Base-by-base conservation (phyloP, 495 filamentous ascomycete genomes). In the Aspergillus homomorphus region DNA sequence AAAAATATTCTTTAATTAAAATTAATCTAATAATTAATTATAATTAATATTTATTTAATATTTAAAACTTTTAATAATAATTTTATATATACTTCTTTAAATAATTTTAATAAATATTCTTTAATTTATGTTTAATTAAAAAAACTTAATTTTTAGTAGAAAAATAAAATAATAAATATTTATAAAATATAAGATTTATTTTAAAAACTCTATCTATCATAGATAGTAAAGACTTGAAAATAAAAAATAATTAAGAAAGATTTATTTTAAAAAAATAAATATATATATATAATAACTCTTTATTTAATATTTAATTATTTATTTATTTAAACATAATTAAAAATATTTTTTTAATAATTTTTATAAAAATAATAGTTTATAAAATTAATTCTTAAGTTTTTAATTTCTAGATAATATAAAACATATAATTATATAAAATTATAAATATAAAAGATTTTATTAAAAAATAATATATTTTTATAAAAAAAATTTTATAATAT, bases 391-490 rank as follows among this genome's bases (percentile, higher is more conserved):
- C 19, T 44, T 44, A 44, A 44, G 12, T 44, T 44, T 44, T 44
- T 44, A 44, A 44, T 44, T 44, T 44, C 42, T 44, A 14, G 12
- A 44, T 44, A 44, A 16, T 44, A 44, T 44, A 44, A 44, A 14
- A 44, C 19, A 44, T 44, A 44, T 16, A 44, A 18, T 16, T 44
- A 44, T 44, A 44, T 14, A 44, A 14, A 16, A 44, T 44, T 16
- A 44, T 44, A 44, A 44, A 44, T 44, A 44, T 44, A 44, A 44
- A 44, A 44, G 12, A 44, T 44, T n/a, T n/a, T n/a, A n/a, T n/a
- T n/a, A n/a, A n/a, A n/a, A n/a, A n/a, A n/a, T n/a, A n/a, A n/a
- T n/a, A 44, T 44, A 44, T 44, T 15, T 44, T 44, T 44, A 16
- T 44, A 44, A 44, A 44, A 44, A 44, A 16, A 16, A 44, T 44